Conservation (phyloP, 163 green algal genomes). For the Volvox carteri region DNA sequence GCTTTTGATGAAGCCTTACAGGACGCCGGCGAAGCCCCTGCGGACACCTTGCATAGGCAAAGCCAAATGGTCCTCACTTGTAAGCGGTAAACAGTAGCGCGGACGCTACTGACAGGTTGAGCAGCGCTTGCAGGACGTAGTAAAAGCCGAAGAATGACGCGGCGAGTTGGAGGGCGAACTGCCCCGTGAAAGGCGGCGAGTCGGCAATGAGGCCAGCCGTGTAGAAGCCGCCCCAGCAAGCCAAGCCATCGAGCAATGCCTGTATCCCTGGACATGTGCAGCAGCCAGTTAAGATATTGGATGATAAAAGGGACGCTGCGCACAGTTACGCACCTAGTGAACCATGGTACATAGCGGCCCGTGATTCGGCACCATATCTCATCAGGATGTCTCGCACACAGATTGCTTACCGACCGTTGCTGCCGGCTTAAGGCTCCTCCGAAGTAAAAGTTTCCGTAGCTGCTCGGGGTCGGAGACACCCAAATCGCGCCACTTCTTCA, state of each 20-base stretch:
- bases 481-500: conserved; percentile 67
- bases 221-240: conserved; percentile 64
- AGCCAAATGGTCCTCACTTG: too few species aligned
- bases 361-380: too few species aligned
- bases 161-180: conserved; percentile 60
- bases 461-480: conserved; percentile 67
- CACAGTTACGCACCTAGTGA: too few species aligned
- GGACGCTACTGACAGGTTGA: conserved; percentile 36
- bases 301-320: too few species aligned
- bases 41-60: too few species aligned
- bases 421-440: conserved; percentile 57
- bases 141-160: conserved; percentile 68
- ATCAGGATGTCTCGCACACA: too few species aligned
- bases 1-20: too few species aligned
- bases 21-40: too few species aligned
- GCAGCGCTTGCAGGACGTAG: conserved; percentile 65
- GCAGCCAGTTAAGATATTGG: too few species aligned
- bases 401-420: conserved; percentile 25
- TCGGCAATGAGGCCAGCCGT: conserved; percentile 37
- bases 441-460: conserved; percentile 69
- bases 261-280: conserved; percentile 57
- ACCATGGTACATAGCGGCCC: too few species aligned
- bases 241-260: conserved; percentile 46
- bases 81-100: conserved; percentile 29
- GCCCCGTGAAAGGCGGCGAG: conserved; percentile 49